Conservation (phyloP, 2,329 filamentous ascomycete species). For the Calonectria hongkongensis region DNA sequence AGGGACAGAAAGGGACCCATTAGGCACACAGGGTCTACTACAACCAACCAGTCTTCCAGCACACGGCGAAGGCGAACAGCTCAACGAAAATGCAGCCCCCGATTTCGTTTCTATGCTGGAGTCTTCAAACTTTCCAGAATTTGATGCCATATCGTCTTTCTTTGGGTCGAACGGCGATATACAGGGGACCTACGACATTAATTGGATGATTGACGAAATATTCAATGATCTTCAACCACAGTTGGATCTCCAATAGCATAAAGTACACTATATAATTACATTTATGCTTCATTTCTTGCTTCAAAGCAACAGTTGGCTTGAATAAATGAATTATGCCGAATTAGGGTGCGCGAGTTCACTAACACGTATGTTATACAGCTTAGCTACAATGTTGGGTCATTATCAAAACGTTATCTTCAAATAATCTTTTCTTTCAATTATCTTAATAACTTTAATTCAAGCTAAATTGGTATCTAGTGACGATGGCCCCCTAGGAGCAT, state of each 20-base stretch:
- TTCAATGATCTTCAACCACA: background rate
- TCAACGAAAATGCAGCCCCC: background rate
- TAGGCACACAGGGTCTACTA: background rate
- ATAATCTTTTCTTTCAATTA: background rate
- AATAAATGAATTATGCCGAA: no score
- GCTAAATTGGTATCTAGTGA: slow-evolving; percentile 19
- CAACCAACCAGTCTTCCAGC: background rate
- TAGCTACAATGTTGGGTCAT: no score
- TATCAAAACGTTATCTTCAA: no score
- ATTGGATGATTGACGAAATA: slow-evolving; percentile 3
- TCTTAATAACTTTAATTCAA: background rate
- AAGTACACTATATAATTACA: no score
- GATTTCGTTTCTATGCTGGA: background rate
- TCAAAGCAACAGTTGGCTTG: no score
- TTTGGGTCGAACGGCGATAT: background rate
- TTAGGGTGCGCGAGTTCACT: no score
- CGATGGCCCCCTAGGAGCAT: slow-evolving; percentile 6
- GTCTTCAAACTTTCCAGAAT: background rate
- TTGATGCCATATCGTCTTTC: background rate
- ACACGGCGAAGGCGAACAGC: background rate
- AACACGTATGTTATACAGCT: no score
- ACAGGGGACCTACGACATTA: background rate
- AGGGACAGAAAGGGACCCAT: background rate
- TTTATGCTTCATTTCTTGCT: no score
- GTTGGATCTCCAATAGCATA: background rate